Conservation (phyloP, 2,329 filamentous ascomycete species). For the Scedosporium boydii region DNA sequence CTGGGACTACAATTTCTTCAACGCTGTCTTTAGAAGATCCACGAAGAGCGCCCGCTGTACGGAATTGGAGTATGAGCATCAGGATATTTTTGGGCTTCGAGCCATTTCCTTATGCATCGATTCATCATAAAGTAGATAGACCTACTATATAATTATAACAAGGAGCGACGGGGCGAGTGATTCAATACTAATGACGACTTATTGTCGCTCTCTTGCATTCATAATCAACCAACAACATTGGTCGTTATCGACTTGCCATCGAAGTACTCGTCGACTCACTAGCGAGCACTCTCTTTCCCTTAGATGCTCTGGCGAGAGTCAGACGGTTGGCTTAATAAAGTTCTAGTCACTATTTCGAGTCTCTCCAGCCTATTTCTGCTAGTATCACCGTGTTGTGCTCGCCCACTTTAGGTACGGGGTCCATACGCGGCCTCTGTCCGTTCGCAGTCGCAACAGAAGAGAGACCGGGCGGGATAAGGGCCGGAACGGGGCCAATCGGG, state of each 20-base stretch:
- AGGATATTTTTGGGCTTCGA: too few relatives aligned
- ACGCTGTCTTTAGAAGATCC: neutral
- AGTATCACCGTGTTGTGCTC: constrained; percentile 39
- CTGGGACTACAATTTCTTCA: neutral
- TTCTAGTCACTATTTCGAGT: neutral
- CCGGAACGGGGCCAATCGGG: constrained; percentile 32
- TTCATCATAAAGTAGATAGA: too few relatives aligned
- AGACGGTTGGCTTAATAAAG: neutral
- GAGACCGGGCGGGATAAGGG: constrained; percentile 39
- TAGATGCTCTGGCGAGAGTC: neutral
- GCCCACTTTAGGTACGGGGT: constrained; percentile 35
- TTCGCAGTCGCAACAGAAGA: neutral
- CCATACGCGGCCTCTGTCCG: constrained; percentile 23
- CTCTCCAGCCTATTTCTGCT: constrained; percentile 29
- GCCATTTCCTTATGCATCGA: too few relatives aligned
- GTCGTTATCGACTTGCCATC: too few relatives aligned
- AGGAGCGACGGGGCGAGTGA: too few relatives aligned
- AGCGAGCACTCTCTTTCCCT: neutral
- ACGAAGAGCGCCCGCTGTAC: neutral
- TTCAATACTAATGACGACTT: too few relatives aligned
- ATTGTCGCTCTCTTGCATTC: too few relatives aligned
- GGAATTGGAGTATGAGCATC: too few relatives aligned
- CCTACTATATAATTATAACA: too few relatives aligned
- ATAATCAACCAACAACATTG: too few relatives aligned
- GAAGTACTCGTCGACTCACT: too few relatives aligned